These are phyloP conservation scores for Boechera divaricarpa DNA, from an alignment of 345 rosid species.

Conservation along the genomic window DNA sequence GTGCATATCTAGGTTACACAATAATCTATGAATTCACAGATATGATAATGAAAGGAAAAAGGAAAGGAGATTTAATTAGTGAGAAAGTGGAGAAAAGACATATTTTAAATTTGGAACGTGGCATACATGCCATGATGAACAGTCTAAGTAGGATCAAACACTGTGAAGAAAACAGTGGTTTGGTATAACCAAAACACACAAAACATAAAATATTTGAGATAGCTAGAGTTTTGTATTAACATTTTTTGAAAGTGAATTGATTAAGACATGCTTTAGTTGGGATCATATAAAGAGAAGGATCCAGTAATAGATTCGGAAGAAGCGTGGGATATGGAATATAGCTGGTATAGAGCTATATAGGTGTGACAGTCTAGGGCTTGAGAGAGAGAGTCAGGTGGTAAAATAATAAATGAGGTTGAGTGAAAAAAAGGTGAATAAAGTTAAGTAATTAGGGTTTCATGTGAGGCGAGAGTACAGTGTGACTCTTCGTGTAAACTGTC, in stretches of 20 bases:
- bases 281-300: slow-evolving; percentile 36
- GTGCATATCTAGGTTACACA: slow-evolving; percentile 3
- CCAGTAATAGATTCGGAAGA: slow-evolving; percentile 42
- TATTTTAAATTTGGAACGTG: slow-evolving; percentile 17
- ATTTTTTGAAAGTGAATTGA: slow-evolving; percentile 1
- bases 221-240: slow-evolving; percentile 1
- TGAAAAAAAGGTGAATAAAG: slow-evolving; percentile 43
- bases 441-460: slow-evolving; percentile 43
- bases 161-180: neutral
- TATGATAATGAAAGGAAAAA: neutral
- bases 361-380: slow-evolving; percentile 39
- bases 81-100: slow-evolving; percentile 4
- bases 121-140: slow-evolving; percentile 24
- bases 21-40: slow-evolving; percentile 8
- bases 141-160: slow-evolving; percentile 28
- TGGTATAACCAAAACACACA: neutral
- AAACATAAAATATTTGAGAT: neutral
- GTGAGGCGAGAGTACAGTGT: slow-evolving; percentile 38
- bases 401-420: slow-evolving; percentile 27
- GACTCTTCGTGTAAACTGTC: slow-evolving; percentile 49
- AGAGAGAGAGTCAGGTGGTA: slow-evolving; percentile 37
- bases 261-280: slow-evolving; percentile 24
- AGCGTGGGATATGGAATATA: slow-evolving; percentile 42
- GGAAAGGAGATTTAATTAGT: neutral
- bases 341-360: slow-evolving; percentile 32